These are phyloP conservation scores for Backusella westeae DNA, from an alignment of 192 early-diverging fungal genomes.

Conservation along the genomic window DNA sequence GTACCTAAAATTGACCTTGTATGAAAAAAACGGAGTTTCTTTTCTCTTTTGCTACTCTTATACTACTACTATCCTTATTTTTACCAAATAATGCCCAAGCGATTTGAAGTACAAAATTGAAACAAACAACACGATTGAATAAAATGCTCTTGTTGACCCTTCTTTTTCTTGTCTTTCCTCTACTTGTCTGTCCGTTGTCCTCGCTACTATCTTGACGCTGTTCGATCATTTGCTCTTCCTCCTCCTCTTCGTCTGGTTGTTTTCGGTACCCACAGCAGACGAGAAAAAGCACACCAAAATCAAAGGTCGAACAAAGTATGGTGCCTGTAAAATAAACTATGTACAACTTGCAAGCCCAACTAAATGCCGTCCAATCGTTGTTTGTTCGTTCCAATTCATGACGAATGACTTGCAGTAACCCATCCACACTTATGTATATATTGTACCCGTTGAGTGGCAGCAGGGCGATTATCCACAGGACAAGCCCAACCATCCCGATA, in stretches of 20 bases:
- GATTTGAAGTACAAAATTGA: slow-evolving; percentile 5
- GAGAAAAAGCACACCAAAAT: background rate
- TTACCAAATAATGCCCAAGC: slow-evolving; percentile 16
- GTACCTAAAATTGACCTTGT: slow-evolving; percentile 4
- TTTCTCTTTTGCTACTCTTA: background rate
- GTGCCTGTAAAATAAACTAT: slow-evolving; percentile 13
- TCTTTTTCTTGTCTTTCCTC: background rate
- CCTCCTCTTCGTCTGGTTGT: background rate
- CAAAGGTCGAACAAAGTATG: background rate
- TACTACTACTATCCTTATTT: background rate
- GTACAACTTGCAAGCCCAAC: slow-evolving; percentile 6
- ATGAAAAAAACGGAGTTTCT: background rate
- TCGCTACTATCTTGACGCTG: background rate
- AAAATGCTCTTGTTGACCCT: background rate
- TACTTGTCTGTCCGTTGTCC: background rate
- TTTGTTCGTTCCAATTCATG: slow-evolving; percentile 2
- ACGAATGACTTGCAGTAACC: background rate
- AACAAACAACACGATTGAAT: background rate
- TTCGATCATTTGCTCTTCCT: background rate
- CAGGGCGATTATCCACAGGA: background rate
- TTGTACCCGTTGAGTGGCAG: slow-evolving; percentile 18
- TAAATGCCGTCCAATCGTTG: background rate
- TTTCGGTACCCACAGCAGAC: slow-evolving; percentile 2
- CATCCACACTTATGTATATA: slow-evolving; percentile 2
- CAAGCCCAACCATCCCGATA: slow-evolving; percentile 16